Evolutionary conservation across 495 filamentous ascomycete genomes (phyloP), one percentile per base, ranked within the genome.

Genomic region (Cryomyces minteri): DNA sequence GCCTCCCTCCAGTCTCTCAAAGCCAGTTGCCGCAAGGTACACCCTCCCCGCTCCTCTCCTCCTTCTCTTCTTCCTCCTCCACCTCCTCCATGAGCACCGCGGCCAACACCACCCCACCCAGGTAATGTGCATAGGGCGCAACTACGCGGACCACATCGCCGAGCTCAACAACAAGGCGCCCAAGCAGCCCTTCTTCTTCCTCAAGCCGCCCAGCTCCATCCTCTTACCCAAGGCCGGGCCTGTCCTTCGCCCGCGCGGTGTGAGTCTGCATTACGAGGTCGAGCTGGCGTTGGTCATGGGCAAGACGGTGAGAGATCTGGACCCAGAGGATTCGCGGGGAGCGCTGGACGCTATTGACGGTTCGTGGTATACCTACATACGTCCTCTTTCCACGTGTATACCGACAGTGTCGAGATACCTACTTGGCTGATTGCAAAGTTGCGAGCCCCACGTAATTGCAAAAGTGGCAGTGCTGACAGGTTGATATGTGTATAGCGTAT

Each of bases 101-200:
- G 18, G 18, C 18, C 18, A 25, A 25, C 18, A 25, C 18, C 18
- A 25, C 18, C 18, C 18, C 18, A 25, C 18, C 18, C 18, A 95
- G 68, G 76, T 96, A 48, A 82, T 94, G 60, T 96, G 90, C 68
- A 94, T 99, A 62, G 90, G 92, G 55, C 76, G 90, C 51, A 98
- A 98, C 66, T 96, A 93, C 72, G 88, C 86, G 84, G 88, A 94
- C 67, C 90, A 99, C 65, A 80, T 95, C 55, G 71, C 78, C 54
- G 90, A 99, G 70, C 73, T 99, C 54, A 85, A 84, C 67, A 93
- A 78, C 62, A 67, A 71, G 46, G 70, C 74, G 39, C 87, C 90
- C 45, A 85, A 83, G 61, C 82, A 92, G 58, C 90, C 92, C 5
- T 95, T 99, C 66, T 99, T 93, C 78, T 99, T 99, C 75, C 73